Base-by-base conservation (phyloP, 495 filamentous ascomycete genomes). In the Daldinia loculata region DNA sequence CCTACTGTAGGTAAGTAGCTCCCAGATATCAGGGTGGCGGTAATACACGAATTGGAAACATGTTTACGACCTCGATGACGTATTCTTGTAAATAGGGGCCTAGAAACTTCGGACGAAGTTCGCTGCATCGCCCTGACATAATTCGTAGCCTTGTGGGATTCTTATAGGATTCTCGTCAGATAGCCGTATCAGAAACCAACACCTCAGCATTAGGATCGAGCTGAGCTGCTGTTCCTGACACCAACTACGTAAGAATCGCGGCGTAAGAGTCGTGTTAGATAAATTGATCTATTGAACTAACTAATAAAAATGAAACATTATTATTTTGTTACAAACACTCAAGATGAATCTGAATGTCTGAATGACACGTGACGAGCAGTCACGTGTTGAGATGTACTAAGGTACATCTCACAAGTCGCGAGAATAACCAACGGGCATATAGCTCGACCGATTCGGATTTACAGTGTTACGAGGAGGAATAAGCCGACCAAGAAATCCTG, bases 401-500 rank as follows among this genome's bases (percentile, higher is more conserved):
- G n/a, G n/a, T n/a, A n/a, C n/a, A n/a, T n/a, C n/a, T n/a, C n/a
- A n/a, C n/a, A n/a, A 34, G 12, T 34, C 32, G 8, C 32, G 8
- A 34, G 1, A 59, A 63, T 50, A 36, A 4, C 26, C 30, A 41
- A 15, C 30, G 55, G 11, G 55, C 22, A 12, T 53, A 24, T 29
- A 34, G 32, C 26, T 43, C 55, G 55, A 36, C 55, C 32, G 32
- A 57, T 45, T 27, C 17, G 38, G 17, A 24, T 43, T 29, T 30
- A 24, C 9, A 43, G 57, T 26, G 22, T 48, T 27, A 32, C 56
- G 38, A 67, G 43, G 17, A 56, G 53, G 53, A 30, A 36, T 56
- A 53, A 48, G 53, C 51, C 29, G 56, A 64, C 55, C 64, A 56
- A 72, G 65, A 43, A 65, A 68, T 72, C 70, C 70, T 72, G 50